Conservation (phyloP, 306 rosid species). For the Pyrus betulifolia region DNA sequence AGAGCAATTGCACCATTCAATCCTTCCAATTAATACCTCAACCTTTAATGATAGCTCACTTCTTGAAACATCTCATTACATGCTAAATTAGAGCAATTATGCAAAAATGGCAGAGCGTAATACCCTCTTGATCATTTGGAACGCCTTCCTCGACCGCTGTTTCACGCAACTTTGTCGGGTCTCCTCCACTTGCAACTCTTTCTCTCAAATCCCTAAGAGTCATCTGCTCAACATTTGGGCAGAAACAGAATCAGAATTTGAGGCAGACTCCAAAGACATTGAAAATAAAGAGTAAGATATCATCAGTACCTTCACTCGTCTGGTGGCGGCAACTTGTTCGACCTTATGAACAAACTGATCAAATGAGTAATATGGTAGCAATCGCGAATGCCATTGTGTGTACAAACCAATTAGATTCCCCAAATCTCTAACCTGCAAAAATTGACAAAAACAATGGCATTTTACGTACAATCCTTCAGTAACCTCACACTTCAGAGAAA, state of each 20-base stretch:
- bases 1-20: background rate
- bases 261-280: background rate
- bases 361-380: conserved; percentile 76
- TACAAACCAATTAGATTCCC: conserved; percentile 66
- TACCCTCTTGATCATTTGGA: conserved; percentile 51
- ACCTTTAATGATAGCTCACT: no score
- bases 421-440: conserved; percentile 64
- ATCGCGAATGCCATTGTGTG: conserved; percentile 78
- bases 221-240: conserved; percentile 28
- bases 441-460: no score
- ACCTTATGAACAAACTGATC: conserved; percentile 72
- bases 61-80: background rate
- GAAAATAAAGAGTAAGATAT: background rate
- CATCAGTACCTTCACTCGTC: conserved; percentile 58
- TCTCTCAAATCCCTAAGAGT: conserved; percentile 79
- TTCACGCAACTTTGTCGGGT: conserved; percentile 73
- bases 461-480: no score
- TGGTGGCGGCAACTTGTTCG: conserved; percentile 76
- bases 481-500: no score
- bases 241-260: background rate
- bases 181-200: conserved; percentile 91
- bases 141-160: conserved; percentile 29
- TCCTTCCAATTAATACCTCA: background rate
- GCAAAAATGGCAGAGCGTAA: background rate
- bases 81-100: background rate